A percentile compares a stretch with the other conserved stretches of the same genome.
Evolutionary conservation across 2,329 filamentous ascomycete species (phyloP).

Genomic region (Hirsutella thompsonii): DNA sequence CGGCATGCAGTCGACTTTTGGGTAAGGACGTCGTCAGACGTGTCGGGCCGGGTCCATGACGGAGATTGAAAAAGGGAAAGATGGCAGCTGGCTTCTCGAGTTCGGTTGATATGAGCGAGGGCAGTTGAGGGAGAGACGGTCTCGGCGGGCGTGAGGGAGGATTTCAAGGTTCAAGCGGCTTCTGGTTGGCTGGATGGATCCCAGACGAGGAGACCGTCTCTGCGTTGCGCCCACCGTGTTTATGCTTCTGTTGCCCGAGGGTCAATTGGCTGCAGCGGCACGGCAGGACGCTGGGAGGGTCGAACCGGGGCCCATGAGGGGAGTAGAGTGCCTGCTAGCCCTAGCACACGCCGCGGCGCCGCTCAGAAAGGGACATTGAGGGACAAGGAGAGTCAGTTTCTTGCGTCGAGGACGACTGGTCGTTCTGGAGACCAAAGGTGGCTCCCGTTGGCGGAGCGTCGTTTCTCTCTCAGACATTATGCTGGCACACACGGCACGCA

Average conservation of each 20-base stretch:
- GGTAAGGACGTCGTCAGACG: conserved; percentile 3
- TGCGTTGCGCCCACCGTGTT: conserved; percentile 7
- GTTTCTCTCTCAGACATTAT: conserved; percentile 12
- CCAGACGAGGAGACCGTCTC: conserved; percentile 6
- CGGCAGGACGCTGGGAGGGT: conserved; percentile 3
- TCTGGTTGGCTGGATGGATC: conserved; percentile 9
- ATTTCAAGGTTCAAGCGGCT: conserved; percentile 9
- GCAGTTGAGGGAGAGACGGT: conserved; percentile 8
- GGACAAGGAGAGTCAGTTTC: conserved; percentile 9
- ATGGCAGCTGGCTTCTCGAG: no score
- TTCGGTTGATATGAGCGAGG: conserved; percentile 8
- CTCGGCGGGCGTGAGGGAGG: conserved; percentile 10
- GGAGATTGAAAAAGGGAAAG: conserved; percentile 7
- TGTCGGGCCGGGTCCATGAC: conserved; percentile 12
- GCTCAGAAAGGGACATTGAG: no score
- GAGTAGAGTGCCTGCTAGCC: neutral
- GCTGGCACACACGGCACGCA: conserved; percentile 1
- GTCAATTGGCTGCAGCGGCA: conserved; percentile 4
- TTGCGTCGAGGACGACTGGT: conserved; percentile 13
- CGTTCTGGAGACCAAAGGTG: conserved; percentile 9
- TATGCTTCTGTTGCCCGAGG: conserved; percentile 3
- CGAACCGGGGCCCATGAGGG: neutral
- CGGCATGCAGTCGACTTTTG: conserved; percentile 5
- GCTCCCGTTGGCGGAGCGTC: conserved; percentile 14
- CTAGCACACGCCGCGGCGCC: neutral